Evolutionary conservation across 805 yeast genomes (phyloP), one percentile per base, ranked within the genome.

Genomic region (Maudiozyma pseudohumilis): DNA sequence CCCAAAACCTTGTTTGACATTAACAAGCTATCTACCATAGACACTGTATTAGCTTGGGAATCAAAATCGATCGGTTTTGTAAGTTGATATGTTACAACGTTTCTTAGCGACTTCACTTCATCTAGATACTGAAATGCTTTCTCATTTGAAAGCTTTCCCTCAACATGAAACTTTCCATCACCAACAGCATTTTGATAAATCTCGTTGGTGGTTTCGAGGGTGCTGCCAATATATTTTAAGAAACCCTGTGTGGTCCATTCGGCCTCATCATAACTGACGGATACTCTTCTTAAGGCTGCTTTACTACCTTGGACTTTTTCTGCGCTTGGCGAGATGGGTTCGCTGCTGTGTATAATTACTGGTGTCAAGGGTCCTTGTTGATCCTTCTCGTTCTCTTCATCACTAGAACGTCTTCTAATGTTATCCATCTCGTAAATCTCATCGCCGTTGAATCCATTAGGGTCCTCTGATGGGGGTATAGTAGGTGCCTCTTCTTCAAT

Each of bases 381-480:
- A 4, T 32, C 26, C 13, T 31, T 34, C 4, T 17, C 22, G 18
- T 21, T 16, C 10, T 25, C 25, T 8, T 17, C 34, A 11, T 24
- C 39, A 11, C 18, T 31, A 11, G 10, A 23, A n/a, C 29, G 23
- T n/a, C 40, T 41, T 6, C 27, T 17, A 16, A 52, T 35, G 25
- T 40, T 47, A 35, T 47, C 51, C 17, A 49, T 46, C 18, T 60
- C 56, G 43, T 55, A 57, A 25, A 61, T 50, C 27, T 51, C 45
- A 39, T 61, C 65, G 16, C 18, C 18, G 3, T 39, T 28, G 25
- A 27, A 15, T 26, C 54, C 56, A 34, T 67, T 72, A 18, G 68
- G 73, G 52, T 82, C 88, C 43, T 87, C 95, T 19, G 96, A 95
- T 56, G 81, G 83, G 55, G 86, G 95, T 3, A 95, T 84, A 49